phyloP scores from a whole-genome alignment of 75 land plant species.

The Ceratopteris richardii region DNA sequence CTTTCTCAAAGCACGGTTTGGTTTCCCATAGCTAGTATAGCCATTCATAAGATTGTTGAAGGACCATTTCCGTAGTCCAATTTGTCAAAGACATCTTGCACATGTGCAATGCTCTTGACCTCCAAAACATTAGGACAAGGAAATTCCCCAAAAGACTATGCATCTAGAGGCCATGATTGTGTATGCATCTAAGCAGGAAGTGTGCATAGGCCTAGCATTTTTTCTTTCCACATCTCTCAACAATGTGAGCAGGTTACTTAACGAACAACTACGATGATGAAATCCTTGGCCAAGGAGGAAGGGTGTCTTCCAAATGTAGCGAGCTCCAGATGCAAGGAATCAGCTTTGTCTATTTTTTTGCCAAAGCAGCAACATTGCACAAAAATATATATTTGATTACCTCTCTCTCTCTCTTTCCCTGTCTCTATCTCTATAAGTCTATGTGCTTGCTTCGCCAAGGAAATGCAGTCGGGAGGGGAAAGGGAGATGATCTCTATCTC shows the following conservation, averaged over 20 bases:
- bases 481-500: too few species aligned
- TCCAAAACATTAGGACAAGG: conserved; percentile 3
- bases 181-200: not conserved
- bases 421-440: too few species aligned
- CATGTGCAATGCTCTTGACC: not conserved
- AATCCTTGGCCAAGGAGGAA: too few species aligned
- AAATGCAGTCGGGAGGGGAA: too few species aligned
- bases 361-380: too few species aligned
- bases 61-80: not conserved
- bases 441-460: too few species aligned
- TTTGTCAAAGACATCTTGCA: conserved; percentile 1
- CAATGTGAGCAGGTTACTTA: not conserved
- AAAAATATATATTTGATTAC: too few species aligned
- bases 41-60: too few species aligned
- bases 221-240: conserved; percentile 1
- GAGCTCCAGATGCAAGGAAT: not conserved
- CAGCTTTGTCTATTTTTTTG: not conserved
- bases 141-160: not conserved
- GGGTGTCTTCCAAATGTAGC: not conserved
- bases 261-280: too few species aligned
- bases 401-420: too few species aligned
- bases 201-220: not conserved
- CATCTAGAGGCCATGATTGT: not conserved
- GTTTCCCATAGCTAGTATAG: too few species aligned
- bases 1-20: too few species aligned